Base-by-base conservation (phyloP, 805 yeast species). In the Candida nemodendra region DNA sequence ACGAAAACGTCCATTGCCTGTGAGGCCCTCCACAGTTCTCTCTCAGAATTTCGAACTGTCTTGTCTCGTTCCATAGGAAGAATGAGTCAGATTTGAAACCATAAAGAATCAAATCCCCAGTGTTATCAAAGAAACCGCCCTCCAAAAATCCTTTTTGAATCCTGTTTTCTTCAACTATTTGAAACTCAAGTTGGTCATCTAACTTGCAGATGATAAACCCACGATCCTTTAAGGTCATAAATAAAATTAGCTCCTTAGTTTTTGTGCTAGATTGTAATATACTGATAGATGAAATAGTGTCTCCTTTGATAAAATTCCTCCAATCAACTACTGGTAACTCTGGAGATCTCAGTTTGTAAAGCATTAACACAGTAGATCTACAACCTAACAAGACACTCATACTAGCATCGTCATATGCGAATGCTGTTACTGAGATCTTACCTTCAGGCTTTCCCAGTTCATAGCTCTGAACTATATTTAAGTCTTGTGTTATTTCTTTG, bases 21-120 rank as follows among this genome's bases (percentile, higher is more conserved):
- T 90, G 96, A 3, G 93, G 77, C 2, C 98, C 98, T 18, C 98
- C 98, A 60, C 98, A 93, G 11, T 71, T 61, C 44, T 80, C 87
- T 40, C 79, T 74, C 32, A 76, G 66, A 2, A 87, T 57, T 56
- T 89, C 96, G 36, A 71, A 68, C 48, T 85, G 89, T 29, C 72
- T 67, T 1, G 89, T 77, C 53, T 87, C 95, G 57, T 90, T 87
- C 81, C 88, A 88, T 16, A 87, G 60, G 51, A 82, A 84, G 54
- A 91, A 89, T 34, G 72, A 65, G 34, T 82, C 81, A 2, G 93
- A 86, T 49, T 80, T 78, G 69, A 93, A 91, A 1, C 98, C 98
- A 58, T 78, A 86, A 2, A 85, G 60, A 2, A 84, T 59, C 26
- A 82, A 61, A 28, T 79, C 79, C 9, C 71, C 68, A 11, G 61